These are phyloP conservation scores for Microcos paniculata DNA, from an alignment of 345 rosid species.

Conservation along the genomic window DNA sequence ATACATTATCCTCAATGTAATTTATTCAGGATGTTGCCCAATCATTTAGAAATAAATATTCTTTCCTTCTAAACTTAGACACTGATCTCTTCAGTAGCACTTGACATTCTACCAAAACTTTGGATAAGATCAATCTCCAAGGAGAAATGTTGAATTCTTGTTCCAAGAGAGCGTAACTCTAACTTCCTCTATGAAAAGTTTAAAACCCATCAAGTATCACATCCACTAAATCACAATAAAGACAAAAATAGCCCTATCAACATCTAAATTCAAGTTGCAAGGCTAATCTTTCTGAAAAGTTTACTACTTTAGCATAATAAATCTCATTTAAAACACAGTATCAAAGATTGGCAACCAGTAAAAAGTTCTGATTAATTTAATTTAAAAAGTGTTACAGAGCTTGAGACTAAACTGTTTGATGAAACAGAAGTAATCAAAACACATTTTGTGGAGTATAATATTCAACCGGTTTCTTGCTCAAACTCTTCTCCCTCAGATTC, in stretches of 20 bases:
- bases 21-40: neutral
- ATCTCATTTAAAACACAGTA: neutral
- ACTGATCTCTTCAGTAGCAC: neutral
- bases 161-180: too few relatives aligned
- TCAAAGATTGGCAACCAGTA: neutral
- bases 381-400: too few relatives aligned
- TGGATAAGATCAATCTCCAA: too few relatives aligned
- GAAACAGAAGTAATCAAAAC: neutral
- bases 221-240: too few relatives aligned
- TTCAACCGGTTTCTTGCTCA: slow-evolving; percentile 86
- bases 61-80: neutral
- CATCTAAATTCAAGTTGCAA: too few relatives aligned
- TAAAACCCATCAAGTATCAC: too few relatives aligned
- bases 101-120: too few relatives aligned
- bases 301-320: neutral
- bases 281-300: too few relatives aligned
- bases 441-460: neutral
- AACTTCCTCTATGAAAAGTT: too few relatives aligned
- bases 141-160: too few relatives aligned
- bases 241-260: too few relatives aligned
- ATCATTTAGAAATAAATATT: neutral
- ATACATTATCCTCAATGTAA: neutral
- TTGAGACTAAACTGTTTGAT: neutral
- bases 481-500: slow-evolving; percentile 94
- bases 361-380: too few relatives aligned